Percentiles rank a stretch among this genome's conserved stretches.
Conservation (phyloP, 2,329 filamentous ascomycete genomes). For the Ceratocystis huliohia region DNA sequence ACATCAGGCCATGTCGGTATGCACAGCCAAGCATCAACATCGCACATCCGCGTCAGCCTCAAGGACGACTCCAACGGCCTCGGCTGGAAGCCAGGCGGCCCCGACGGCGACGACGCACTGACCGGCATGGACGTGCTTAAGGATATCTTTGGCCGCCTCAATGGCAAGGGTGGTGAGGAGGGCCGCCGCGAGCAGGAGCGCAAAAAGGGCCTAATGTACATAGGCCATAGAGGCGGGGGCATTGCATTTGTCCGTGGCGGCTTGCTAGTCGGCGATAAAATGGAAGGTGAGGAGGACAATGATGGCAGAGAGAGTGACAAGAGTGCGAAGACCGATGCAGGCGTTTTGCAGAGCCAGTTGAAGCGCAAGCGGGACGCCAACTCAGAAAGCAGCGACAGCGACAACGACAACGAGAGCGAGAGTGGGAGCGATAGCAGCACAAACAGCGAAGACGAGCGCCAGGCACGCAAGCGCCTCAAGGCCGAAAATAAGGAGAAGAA, state of each 20-base stretch:
- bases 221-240: slow-evolving; percentile 54
- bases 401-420: slow-evolving; percentile 6
- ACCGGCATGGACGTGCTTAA: slow-evolving; percentile 82
- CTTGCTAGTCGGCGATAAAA: slow-evolving; percentile 34
- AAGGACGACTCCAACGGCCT: slow-evolving; percentile 89
- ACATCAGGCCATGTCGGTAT: slow-evolving; percentile 61
- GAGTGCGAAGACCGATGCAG: neutral
- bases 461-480: slow-evolving; percentile 14
- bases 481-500: slow-evolving; percentile 17
- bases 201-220: slow-evolving; percentile 60
- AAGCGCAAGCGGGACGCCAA: slow-evolving; percentile 10
- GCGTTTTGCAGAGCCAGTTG: neutral
- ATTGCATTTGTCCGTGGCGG: slow-evolving; percentile 87
- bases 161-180: slow-evolving; percentile 71
- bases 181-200: slow-evolving; percentile 41
- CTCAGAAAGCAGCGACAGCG: neutral
- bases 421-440: neutral
- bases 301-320: slow-evolving; percentile 7
- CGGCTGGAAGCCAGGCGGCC: slow-evolving; percentile 50
- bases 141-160: slow-evolving; percentile 73
- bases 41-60: slow-evolving; percentile 70
- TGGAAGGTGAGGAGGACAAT: slow-evolving; percentile 14
- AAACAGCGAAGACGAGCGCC: neutral
- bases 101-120: slow-evolving; percentile 59
- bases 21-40: slow-evolving; percentile 68